Evolutionary conservation across 352 stramenopile genomes (phyloP).

Genomic region (Globisporangium alternatum): DNA sequence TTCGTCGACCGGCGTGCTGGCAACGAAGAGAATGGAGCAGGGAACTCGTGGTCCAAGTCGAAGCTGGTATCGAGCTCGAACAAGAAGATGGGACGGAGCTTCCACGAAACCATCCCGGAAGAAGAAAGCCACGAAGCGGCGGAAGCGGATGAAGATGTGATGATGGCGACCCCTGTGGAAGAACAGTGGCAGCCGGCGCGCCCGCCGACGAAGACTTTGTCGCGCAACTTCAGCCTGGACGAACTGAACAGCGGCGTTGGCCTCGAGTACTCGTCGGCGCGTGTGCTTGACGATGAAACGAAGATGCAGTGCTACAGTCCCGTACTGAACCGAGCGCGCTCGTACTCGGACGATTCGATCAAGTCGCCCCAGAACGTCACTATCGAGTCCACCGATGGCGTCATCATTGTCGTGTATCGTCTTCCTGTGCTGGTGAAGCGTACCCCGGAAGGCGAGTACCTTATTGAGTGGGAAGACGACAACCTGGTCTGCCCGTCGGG

Average conservation of each 20-base stretch:
- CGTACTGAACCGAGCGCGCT: conserved; percentile 36
- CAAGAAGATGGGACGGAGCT: conserved; percentile 21
- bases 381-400: conserved; percentile 92
- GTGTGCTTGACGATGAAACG: conserved; percentile 12
- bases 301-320: conserved; percentile 32
- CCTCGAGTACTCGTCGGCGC: conserved; percentile 13
- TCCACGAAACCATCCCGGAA: conserved; percentile 57
- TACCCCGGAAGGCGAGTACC: conserved; percentile 61
- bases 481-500: conserved; percentile 85
- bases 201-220: conserved; percentile 4
- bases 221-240: conserved; percentile 15
- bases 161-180: conserved; percentile 7
- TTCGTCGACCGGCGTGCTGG: conserved; percentile 74
- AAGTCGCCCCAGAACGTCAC: conserved; percentile 75
- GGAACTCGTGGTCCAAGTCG: conserved; percentile 19
- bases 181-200: conserved; percentile 12
- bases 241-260: conserved; percentile 3
- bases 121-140: conserved; percentile 34
- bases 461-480: conserved; percentile 87
- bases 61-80: conserved; percentile 19
- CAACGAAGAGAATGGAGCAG: conserved; percentile 33
- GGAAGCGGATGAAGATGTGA: conserved; percentile 4
- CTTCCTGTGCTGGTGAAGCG: conserved; percentile 92
- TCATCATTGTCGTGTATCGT: conserved; percentile 97
- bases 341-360: conserved; percentile 57